phyloP scores from a whole-genome alignment of 495 filamentous ascomycete genomes.

The Penicillium soppii region DNA sequence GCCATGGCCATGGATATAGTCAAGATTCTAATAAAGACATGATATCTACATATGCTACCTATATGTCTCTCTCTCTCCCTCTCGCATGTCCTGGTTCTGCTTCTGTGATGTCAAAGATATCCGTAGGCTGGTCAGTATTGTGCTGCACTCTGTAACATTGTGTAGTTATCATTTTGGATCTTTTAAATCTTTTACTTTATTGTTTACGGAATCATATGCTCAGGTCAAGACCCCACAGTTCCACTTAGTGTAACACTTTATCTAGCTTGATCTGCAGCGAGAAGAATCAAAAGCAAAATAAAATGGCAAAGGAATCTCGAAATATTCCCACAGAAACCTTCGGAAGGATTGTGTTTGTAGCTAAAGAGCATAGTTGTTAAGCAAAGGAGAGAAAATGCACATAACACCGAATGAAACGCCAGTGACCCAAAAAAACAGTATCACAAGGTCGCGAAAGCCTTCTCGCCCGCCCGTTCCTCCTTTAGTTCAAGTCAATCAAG shows the following conservation, averaged over 20 bases:
- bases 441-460: slow-evolving; percentile 9
- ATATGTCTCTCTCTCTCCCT: too few relatives aligned
- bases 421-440: slow-evolving; percentile 13
- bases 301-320: background rate
- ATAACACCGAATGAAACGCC: slow-evolving; percentile 32
- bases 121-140: too few relatives aligned
- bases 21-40: too few relatives aligned
- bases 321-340: background rate
- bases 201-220: background rate
- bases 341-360: slow-evolving; percentile 13
- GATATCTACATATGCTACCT: too few relatives aligned
- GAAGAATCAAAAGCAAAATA: background rate
- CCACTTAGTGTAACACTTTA: background rate
- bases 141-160: too few relatives aligned
- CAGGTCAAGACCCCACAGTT: too few relatives aligned
- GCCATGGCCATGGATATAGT: too few relatives aligned
- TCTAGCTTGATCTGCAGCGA: background rate
- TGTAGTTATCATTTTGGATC: too few relatives aligned
- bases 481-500: background rate
- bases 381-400: slow-evolving; percentile 21
- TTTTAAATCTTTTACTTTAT: background rate
- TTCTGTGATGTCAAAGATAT: too few relatives aligned
- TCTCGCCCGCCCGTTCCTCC: slow-evolving; percentile 6
- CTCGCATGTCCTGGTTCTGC: too few relatives aligned
- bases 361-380: slow-evolving; percentile 16